A percentile compares a stretch with the other conserved stretches of the same genome.
Conservation (phyloP, 306 rosid species). For the Rosa lucieae region DNA sequence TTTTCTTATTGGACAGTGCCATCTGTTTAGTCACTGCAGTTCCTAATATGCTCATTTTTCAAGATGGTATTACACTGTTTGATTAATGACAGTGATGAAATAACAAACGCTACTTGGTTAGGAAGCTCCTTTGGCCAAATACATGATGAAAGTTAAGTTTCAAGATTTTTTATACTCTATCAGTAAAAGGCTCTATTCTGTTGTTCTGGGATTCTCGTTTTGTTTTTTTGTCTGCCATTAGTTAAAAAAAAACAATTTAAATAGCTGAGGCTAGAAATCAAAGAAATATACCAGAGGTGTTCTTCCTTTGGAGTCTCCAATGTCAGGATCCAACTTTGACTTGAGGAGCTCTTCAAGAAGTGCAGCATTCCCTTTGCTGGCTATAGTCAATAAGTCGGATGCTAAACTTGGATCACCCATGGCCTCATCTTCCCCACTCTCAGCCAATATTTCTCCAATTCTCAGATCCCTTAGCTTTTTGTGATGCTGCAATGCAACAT, state of each 20-base stretch:
- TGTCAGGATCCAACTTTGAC: constrained; percentile 74
- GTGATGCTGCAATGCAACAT: constrained; percentile 55
- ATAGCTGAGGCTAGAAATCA: background rate
- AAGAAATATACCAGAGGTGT: constrained; percentile 62
- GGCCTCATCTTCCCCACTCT: constrained; percentile 50
- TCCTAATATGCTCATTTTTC: background rate
- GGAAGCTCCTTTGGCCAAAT: background rate
- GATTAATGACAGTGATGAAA: background rate
- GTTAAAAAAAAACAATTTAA: background rate
- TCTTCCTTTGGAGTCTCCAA: constrained; percentile 69
- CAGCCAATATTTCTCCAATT: constrained; percentile 42
- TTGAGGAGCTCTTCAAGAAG: constrained; percentile 79
- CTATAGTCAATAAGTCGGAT: constrained; percentile 51
- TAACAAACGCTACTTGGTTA: background rate
- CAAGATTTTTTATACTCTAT: too few relatives aligned
- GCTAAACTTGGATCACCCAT: constrained; percentile 41
- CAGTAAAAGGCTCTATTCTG: background rate
- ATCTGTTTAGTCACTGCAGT: background rate
- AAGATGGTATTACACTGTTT: background rate
- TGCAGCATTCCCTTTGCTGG: constrained; percentile 63
- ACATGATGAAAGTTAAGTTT: background rate
- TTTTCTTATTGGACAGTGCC: background rate
- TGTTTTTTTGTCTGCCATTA: background rate
- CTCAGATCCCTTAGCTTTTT: constrained; percentile 55
- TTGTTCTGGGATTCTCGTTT: background rate